Conservation (phyloP, 768 basidiomycete species). For the Leccinellum albellum region DNA sequence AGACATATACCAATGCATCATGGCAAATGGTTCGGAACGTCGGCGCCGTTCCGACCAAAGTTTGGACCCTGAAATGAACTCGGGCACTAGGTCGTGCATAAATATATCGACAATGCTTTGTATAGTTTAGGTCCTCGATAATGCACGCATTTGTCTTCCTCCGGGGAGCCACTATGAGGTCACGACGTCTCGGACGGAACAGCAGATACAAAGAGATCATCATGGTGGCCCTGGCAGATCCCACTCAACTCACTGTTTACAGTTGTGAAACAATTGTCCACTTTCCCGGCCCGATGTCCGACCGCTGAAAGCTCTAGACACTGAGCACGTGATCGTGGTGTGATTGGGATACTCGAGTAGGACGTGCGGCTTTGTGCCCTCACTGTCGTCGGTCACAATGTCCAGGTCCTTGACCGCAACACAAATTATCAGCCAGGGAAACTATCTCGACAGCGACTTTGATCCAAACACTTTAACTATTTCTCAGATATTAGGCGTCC, state of each 20-base stretch:
- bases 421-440: conserved; percentile 68
- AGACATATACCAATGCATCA: no score
- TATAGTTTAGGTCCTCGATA: not conserved
- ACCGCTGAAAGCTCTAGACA: no score
- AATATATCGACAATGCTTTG: not conserved
- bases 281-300: no score
- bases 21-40: conserved; percentile 47
- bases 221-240: not conserved
- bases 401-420: conserved; percentile 68
- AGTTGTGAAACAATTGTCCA: not conserved
- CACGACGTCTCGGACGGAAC: conserved; percentile 14
- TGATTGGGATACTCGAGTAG: not conserved
- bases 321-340: conserved; percentile 23
- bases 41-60: conserved; percentile 39
- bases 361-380: not conserved
- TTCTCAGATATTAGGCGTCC: conserved; percentile 74
- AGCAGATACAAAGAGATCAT: not conserved
- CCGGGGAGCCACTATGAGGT: not conserved
- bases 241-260: not conserved
- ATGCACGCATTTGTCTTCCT: conserved; percentile 9
- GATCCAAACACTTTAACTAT: conserved; percentile 72
- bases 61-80: conserved; percentile 23
- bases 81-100: not conserved
- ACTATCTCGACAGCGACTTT: conserved; percentile 78
- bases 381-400: conserved; percentile 42